These are phyloP conservation scores for Tuctoria greenei DNA, from an alignment of 176 grass and related monocot genomes.

Conservation along the genomic window DNA sequence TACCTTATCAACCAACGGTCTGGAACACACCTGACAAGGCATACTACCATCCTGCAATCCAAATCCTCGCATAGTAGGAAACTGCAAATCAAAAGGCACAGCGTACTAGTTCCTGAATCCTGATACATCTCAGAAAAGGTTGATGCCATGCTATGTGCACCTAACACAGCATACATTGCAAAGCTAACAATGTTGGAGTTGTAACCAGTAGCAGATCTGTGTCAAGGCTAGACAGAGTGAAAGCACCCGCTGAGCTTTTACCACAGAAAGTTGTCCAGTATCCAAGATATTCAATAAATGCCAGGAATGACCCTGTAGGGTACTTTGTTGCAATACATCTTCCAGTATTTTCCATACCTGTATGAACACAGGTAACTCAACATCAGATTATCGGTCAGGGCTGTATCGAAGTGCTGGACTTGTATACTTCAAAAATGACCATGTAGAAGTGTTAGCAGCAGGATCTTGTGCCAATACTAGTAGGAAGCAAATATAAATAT, in stretches of 20 bases:
- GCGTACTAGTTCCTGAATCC: background rate
- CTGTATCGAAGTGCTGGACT: conserved; percentile 3
- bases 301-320: conserved; percentile 81
- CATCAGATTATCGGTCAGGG: conserved; percentile 15
- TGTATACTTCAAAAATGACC: background rate
- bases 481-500: background rate
- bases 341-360: conserved; percentile 98
- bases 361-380: background rate
- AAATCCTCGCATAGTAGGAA: background rate
- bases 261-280: background rate
- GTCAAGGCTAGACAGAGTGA: background rate
- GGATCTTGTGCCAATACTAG: background rate
- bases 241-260: background rate
- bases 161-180: conserved; percentile 1
- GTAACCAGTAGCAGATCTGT: background rate
- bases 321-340: conserved; percentile 85
- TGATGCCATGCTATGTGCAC: conserved; percentile 13
- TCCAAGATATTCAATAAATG: conserved; percentile 63
- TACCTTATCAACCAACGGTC: background rate
- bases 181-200: conserved; percentile 5
- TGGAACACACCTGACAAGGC: background rate
- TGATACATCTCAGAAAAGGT: background rate
- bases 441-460: background rate
- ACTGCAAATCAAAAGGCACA: background rate
- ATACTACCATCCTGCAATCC: background rate